A percentile compares a stretch with the other conserved stretches of the same genome.
phyloP scores from a whole-genome alignment of 2,329 filamentous ascomycete genomes.

The Keithomyces neogunnii region DNA sequence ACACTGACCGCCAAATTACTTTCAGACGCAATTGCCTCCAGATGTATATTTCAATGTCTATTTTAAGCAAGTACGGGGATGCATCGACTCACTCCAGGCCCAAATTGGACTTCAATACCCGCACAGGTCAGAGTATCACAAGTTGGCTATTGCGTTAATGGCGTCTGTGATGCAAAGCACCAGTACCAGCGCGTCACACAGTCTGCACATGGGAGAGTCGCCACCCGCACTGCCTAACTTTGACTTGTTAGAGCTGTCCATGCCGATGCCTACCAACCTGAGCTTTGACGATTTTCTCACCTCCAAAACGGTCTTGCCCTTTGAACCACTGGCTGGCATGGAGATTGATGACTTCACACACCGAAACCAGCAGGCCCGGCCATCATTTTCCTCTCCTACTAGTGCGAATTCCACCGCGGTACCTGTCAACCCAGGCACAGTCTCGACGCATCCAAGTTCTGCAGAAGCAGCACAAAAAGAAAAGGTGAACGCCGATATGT shows the following conservation, averaged over 20 bases:
- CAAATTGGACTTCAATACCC: conserved; percentile 11
- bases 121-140: conserved; percentile 33
- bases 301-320: neutral
- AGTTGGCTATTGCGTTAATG: conserved; percentile 30
- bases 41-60: conserved; percentile 32
- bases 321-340: neutral
- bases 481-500: conserved; percentile 32
- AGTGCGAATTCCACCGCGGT: neutral
- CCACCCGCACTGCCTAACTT: neutral
- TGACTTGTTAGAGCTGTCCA: neutral
- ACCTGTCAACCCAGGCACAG: neutral
- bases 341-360: neutral
- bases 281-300: neutral
- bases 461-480: neutral
- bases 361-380: neutral
- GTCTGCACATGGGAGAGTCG: neutral
- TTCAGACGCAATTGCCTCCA: conserved; percentile 28
- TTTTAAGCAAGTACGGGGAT: conserved; percentile 28
- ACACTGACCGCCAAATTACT: neutral
- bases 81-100: conserved; percentile 31
- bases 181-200: neutral
- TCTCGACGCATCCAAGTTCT: neutral
- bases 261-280: neutral
- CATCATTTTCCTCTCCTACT: neutral
- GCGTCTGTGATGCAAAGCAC: conserved; percentile 26